Base-by-base conservation (phyloP, 2,329 filamentous ascomycete genomes). In the Xylaria sp. region DNA sequence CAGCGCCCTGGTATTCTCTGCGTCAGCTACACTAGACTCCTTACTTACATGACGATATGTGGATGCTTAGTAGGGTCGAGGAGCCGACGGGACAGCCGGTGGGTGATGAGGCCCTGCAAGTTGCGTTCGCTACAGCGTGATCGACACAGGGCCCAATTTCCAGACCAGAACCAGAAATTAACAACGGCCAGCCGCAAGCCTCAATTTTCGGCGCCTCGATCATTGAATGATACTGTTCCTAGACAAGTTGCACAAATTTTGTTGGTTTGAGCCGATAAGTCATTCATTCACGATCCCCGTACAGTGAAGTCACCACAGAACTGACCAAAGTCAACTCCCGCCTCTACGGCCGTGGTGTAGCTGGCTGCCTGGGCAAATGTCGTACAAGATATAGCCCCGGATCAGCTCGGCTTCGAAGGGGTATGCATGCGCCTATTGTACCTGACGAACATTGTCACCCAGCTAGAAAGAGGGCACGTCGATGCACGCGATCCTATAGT, bases 101-200 rank as follows among this genome's bases (percentile, higher is more conserved):
- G n/a, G n/a, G n/a, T n/a, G 29, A 11, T 33, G 23, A 43, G 38
- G 25, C 25, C 40, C 27, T 35, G 35, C 54, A 40, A 33, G 43
- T 29, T 53, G n/a, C 25, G 33, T 53, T 48, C 40, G 31, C 23
- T 47, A 48, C 49, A 46, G 54, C 54, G 13, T 64, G 62, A 64
- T 64, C 62, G 62, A 61, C 61, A 46, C 44, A 60, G 57, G 48
- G 37, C 33, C 58, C 43, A 57, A 60, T 60, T 60, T 54, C 61
- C 57, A 64, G 53, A 61, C 58, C 61, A 54, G 61, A 48, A 64
- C 51, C 53, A 57, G 37, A 60, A 57, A 54, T 62, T 52, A 58
- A 23, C n/a, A 48, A 62, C 40, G 33, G 48, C 35, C 54, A 62
- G 59, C 59, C 59, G 19, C 54, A 54, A 58, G 43, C 59, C 59